Base-by-base conservation (phyloP, 1,284 basidiomycete genomes). In the Sphaerobolus stellatus region DNA sequence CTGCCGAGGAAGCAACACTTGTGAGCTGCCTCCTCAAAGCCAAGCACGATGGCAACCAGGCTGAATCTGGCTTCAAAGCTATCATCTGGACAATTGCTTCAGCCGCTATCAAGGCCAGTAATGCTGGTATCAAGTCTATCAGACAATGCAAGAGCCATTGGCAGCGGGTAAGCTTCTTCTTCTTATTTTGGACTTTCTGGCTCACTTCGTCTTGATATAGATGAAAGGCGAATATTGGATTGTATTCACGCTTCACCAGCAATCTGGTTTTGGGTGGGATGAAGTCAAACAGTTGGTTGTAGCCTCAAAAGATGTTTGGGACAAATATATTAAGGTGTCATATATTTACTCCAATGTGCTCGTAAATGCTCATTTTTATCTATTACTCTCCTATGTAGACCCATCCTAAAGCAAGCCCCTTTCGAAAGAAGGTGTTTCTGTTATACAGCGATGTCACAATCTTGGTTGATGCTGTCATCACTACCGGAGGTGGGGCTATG, bases 261-360 rank as follows among this genome's bases (percentile, higher is more conserved):
- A 43, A 14, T 71, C 68, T 22, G 70, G 70, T 1, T 71, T 69
- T 63, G 70, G 71, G 1, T 72, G 70, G 70, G 64, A 72, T 63
- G 60, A 61, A 38, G 59, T 22, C 2, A 41, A 48, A 9, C 30
- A 61, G 6, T 34, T 67, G 5, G 67, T 69, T 4, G 66, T 61
- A 28, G 68, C 67, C 13, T 40, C 56, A 11, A 62, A 64, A 28
- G 56, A 61, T 28, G 69, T 72, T 0, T 71, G 71, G 68, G 55
- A 61, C 1, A 45, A 40, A 1, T 52, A 61, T 27, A 13, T 68
- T 3, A 48, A 51, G 53, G 67, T 67, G 25, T n/a, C n/a, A n/a
- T n/a, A n/a, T n/a, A n/a, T n/a, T n/a, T n/a, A n/a, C n/a, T n/a
- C n/a, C n/a, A n/a, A n/a, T 16, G 54, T 59, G 11, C 13, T 18